Evolutionary conservation across 2,329 filamentous ascomycete genomes (phyloP).

Genomic region (Ceratocystis lukuohia): DNA sequence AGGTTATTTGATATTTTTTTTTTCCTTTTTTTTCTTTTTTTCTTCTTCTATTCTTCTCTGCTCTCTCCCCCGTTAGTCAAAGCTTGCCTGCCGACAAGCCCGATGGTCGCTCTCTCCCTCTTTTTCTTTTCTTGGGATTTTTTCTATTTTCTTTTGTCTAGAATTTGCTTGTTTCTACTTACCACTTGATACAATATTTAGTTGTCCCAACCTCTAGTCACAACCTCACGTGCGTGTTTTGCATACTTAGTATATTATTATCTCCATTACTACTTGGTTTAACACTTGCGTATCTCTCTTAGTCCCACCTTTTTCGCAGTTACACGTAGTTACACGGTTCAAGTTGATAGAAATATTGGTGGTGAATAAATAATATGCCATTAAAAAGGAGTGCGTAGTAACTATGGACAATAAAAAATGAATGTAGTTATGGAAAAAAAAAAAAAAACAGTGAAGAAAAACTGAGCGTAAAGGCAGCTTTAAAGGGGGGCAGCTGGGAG

Average conservation of each 20-base stretch:
- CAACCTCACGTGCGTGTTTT: too few species aligned
- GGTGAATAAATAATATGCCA: not conserved
- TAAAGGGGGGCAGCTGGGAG: not conserved
- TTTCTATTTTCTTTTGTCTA: not conserved
- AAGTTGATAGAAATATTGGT: not conserved
- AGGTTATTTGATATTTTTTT: conserved; percentile 3
- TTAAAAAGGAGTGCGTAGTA: conserved; percentile 2
- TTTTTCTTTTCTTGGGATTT: not conserved
- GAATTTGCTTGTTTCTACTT: not conserved
- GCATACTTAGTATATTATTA: too few species aligned
- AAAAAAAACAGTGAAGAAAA: not conserved
- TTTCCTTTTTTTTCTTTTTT: not conserved
- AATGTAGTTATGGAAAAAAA: too few species aligned
- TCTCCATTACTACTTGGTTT: too few species aligned
- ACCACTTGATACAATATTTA: not conserved
- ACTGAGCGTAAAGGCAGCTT: not conserved
- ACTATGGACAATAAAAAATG: not conserved
- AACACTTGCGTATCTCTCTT: not conserved
- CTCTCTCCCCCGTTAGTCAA: not conserved
- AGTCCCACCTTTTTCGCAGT: not conserved
- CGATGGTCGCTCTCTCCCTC: too few species aligned
- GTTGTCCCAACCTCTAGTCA: not conserved
- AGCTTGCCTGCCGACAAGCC: too few species aligned
- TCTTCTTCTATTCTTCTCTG: not conserved
- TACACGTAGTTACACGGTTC: not conserved